Evolutionary conservation across 805 yeast genomes (phyloP).

Genomic region (Candida anglica): DNA sequence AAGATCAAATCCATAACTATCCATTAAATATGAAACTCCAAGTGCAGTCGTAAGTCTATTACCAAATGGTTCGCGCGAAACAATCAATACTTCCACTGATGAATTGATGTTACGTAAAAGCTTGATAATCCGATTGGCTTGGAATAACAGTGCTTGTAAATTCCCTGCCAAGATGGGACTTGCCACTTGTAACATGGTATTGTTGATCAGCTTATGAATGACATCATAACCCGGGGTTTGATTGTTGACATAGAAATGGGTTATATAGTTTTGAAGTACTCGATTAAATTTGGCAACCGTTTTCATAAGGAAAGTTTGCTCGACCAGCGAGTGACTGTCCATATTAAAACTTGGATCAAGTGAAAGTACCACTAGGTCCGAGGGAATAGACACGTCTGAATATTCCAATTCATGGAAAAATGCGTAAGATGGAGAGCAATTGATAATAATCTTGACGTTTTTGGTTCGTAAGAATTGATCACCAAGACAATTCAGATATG

Average conservation of each 20-base stretch:
- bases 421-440: conserved; percentile 29
- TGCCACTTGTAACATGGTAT: conserved; percentile 16
- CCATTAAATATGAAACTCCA: conserved; percentile 36
- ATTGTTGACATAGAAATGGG: conserved; percentile 30
- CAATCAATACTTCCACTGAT: conserved; percentile 25
- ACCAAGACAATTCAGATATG: conserved; percentile 13
- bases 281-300: conserved; percentile 26
- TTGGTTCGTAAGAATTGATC: conserved; percentile 13
- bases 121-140: conserved; percentile 29
- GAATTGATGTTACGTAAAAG: conserved; percentile 30
- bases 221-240: conserved; percentile 21
- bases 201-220: conserved; percentile 27
- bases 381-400: conserved; percentile 19
- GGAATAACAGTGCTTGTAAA: conserved; percentile 33
- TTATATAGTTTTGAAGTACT: conserved; percentile 34
- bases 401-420: conserved; percentile 24
- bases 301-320: conserved; percentile 16
- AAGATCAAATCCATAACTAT: conserved; percentile 31
- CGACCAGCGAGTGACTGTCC: conserved; percentile 13
- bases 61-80: conserved; percentile 26
- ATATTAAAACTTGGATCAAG: conserved; percentile 31
- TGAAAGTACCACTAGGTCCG: conserved; percentile 33
- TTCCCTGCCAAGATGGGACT: conserved; percentile 37
- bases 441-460: conserved; percentile 35
- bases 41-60: conserved; percentile 26